phyloP scores from a whole-genome alignment of 306 rosid genomes.

The Cercis canadensis region DNA sequence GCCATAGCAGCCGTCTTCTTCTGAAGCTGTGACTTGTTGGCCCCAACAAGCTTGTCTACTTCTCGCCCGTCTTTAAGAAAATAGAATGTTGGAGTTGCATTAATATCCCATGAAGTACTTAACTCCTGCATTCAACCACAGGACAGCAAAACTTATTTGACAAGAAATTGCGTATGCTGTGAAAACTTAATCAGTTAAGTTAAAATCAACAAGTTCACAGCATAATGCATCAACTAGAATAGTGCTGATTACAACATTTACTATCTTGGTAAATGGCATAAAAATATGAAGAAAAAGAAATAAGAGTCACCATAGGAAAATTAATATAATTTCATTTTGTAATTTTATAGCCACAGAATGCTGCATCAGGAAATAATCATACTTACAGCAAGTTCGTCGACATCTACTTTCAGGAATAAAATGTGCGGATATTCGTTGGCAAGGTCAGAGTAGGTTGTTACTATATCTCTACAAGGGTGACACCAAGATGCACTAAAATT shows the following conservation, averaged over 20 bases:
- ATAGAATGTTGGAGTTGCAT: constrained; percentile 77
- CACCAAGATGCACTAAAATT: constrained; percentile 76
- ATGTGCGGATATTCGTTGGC: constrained; percentile 55
- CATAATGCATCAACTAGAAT: background rate
- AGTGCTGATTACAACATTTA: background rate
- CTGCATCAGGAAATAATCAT: background rate
- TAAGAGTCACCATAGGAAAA: background rate
- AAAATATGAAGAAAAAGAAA: background rate
- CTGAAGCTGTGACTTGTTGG: constrained; percentile 66
- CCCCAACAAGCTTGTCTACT: constrained; percentile 76
- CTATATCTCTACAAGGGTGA: constrained; percentile 59
- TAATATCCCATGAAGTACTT: constrained; percentile 72
- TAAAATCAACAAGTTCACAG: background rate
- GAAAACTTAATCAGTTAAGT: background rate
- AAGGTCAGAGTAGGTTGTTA: constrained; percentile 54
- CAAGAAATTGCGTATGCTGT: background rate
- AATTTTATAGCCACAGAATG: background rate
- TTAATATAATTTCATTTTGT: background rate
- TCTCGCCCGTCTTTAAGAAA: constrained; percentile 66
- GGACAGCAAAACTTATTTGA: background rate
- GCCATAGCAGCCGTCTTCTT: constrained; percentile 53
- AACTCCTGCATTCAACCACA: constrained; percentile 54
- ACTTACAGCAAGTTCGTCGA: constrained; percentile 66
- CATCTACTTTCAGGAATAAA: constrained; percentile 58
- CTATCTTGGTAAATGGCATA: background rate